Evolutionary conservation across 2,329 filamentous ascomycete species (phyloP).

Genomic region (Penicillium sp.): DNA sequence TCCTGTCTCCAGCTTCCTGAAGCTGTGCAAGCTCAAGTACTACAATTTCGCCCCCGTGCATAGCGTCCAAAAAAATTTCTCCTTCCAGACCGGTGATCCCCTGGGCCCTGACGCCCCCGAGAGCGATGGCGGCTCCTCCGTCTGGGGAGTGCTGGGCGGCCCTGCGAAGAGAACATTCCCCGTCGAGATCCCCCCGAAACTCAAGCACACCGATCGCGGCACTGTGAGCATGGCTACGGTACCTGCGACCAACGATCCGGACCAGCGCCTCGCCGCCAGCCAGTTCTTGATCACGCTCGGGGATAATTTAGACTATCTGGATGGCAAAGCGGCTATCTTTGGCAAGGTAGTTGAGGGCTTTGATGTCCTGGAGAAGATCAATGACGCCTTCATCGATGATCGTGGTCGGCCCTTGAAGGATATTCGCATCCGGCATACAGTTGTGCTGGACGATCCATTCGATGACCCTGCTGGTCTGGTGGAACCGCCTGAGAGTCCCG

Average conservation of each 20-base stretch:
- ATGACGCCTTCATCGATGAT: slow-evolving; percentile 81
- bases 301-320: slow-evolving; percentile 83
- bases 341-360: slow-evolving; percentile 95
- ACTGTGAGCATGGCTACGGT: slow-evolving; percentile 98
- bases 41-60: slow-evolving; percentile 96
- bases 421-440: slow-evolving; percentile 89
- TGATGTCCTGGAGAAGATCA: slow-evolving; percentile 89
- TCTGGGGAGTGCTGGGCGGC: slow-evolving; percentile 80
- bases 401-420: slow-evolving; percentile 86
- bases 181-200: slow-evolving; percentile 79
- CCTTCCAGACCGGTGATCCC: slow-evolving; percentile 93
- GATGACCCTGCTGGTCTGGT: slow-evolving; percentile 74
- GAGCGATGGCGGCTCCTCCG: slow-evolving; percentile 88
- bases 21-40: slow-evolving; percentile 98
- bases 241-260: slow-evolving; percentile 70
- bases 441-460: slow-evolving; percentile 88
- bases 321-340: slow-evolving; percentile 93
- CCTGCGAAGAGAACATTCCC: slow-evolving; percentile 72
- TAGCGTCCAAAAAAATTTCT: slow-evolving; percentile 90
- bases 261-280: slow-evolving; percentile 78
- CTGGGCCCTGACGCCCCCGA: slow-evolving; percentile 79
- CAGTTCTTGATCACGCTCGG: slow-evolving; percentile 93
- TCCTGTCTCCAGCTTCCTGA: slow-evolving; percentile 71
- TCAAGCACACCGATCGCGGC: slow-evolving; percentile 84
- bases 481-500: slow-evolving; percentile 75